Percentiles rank a stretch among this genome's conserved stretches.
These are phyloP conservation scores for Leccinum glutinopallens DNA, from an alignment of 1,284 basidiomycete genomes.

Conservation along the genomic window DNA sequence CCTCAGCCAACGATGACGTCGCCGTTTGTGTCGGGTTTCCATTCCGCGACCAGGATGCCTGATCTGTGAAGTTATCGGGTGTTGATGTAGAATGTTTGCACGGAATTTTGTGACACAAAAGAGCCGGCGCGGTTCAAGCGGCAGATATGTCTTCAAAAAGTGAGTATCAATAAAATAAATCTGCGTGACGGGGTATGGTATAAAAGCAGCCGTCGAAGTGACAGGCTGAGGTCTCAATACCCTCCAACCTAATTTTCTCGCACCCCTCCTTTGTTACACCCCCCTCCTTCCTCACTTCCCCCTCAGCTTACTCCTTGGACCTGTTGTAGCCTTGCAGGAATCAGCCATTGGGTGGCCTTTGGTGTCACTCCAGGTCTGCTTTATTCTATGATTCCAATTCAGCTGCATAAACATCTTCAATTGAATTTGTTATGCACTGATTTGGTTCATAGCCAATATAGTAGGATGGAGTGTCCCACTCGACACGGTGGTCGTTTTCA, in stretches of 20 bases:
- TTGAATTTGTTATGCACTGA: conserved; percentile 32
- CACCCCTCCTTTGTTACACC: conserved; percentile 1
- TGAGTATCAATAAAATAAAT: conserved; percentile 19
- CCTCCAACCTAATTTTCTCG: conserved; percentile 23
- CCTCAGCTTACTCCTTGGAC: conserved; percentile 7
- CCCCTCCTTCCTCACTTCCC: background rate
- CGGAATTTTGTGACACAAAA: conserved; percentile 25
- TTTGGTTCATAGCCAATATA: conserved; percentile 40
- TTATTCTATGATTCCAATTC: conserved; percentile 39
- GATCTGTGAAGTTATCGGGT: conserved; percentile 30
- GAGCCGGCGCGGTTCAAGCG: conserved; percentile 14
- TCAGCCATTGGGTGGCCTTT: conserved; percentile 21
- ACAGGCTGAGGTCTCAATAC: background rate
- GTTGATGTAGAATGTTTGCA: conserved; percentile 19
- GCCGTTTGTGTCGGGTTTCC: conserved; percentile 23
- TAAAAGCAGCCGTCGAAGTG: conserved; percentile 24
- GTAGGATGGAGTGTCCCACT: conserved; percentile 34
- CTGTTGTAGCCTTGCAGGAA: conserved; percentile 4
- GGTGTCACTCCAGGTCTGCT: conserved; percentile 35
- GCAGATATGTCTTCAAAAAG: conserved; percentile 17
- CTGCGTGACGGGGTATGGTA: conserved; percentile 15
- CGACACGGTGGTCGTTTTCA: conserved; percentile 14
- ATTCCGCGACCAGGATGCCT: conserved; percentile 28
- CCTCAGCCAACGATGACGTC: conserved; percentile 23
- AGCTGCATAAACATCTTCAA: conserved; percentile 27